Evolutionary conservation across 495 filamentous ascomycete species (phyloP).

Genomic region (Halenospora varia): DNA sequence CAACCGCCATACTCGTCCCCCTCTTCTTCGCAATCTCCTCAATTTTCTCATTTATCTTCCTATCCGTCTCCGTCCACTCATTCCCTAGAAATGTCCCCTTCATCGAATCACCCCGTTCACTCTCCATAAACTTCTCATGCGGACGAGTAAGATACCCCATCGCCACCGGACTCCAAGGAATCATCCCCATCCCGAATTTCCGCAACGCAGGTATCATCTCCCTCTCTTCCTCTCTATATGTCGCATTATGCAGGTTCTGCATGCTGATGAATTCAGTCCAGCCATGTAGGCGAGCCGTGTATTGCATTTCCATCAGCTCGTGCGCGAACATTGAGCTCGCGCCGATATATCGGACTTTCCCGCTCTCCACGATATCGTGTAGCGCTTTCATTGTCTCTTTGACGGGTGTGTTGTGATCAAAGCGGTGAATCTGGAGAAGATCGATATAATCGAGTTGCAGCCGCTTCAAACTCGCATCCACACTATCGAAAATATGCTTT

Average conservation of each 20-base stretch:
- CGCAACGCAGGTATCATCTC: slow-evolving; percentile 57
- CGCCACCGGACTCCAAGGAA: slow-evolving; percentile 52
- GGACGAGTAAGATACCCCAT: slow-evolving; percentile 51
- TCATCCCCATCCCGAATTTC: slow-evolving; percentile 46
- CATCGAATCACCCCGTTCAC: slow-evolving; percentile 43
- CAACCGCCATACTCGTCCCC: slow-evolving; percentile 57
- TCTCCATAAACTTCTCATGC: slow-evolving; percentile 25
- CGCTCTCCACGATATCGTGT: slow-evolving; percentile 51
- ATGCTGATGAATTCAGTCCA: slow-evolving; percentile 34
- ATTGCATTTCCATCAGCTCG: slow-evolving; percentile 62
- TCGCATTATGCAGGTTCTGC: slow-evolving; percentile 54
- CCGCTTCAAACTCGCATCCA: slow-evolving; percentile 51
- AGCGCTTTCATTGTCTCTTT: slow-evolving; percentile 62
- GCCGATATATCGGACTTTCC: slow-evolving; percentile 58
- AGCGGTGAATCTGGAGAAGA: slow-evolving; percentile 59
- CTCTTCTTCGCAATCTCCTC: slow-evolving; percentile 66
- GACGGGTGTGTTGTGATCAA: slow-evolving; percentile 40
- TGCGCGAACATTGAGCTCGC: slow-evolving; percentile 59
- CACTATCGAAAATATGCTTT: slow-evolving; percentile 57
- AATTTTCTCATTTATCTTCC: slow-evolving; percentile 57
- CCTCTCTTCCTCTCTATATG: slow-evolving; percentile 56
- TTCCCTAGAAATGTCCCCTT: slow-evolving; percentile 36
- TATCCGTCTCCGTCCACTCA: slow-evolving; percentile 42
- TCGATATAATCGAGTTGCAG: slow-evolving; percentile 58
- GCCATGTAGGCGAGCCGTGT: slow-evolving; percentile 52